These are phyloP conservation scores for Acanthamoeba royreba DNA, from an alignment of 208 protist genomes.

Conservation along the genomic window DNA sequence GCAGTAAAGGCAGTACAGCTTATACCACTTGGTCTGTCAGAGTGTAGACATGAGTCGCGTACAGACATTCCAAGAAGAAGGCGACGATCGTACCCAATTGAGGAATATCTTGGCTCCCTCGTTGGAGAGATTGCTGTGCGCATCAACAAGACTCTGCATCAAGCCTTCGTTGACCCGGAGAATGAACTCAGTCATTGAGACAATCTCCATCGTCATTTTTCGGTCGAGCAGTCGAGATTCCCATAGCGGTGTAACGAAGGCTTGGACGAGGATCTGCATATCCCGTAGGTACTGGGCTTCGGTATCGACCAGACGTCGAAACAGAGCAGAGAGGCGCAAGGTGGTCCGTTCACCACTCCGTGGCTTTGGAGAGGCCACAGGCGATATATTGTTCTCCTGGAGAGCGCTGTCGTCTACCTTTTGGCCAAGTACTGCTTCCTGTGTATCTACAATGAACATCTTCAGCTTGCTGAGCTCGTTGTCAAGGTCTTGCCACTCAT, in stretches of 20 bases:
- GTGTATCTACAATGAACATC: too few relatives aligned
- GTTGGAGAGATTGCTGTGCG: not conserved
- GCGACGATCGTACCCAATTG: not conserved
- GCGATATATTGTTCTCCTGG: too few relatives aligned
- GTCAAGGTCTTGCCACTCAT: too few relatives aligned
- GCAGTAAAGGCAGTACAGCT: slow-evolving; percentile 31
- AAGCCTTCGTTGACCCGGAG: not conserved
- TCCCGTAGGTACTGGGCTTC: not conserved
- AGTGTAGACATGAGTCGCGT: too few relatives aligned
- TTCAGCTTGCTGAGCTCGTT: too few relatives aligned
- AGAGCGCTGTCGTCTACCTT: too few relatives aligned
- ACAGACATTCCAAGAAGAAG: too few relatives aligned
- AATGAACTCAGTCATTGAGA: not conserved
- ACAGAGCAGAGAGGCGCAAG: not conserved
- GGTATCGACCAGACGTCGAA: not conserved
- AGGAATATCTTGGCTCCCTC: not conserved
- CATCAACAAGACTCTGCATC: not conserved
- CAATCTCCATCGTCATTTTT: slow-evolving; percentile 10
- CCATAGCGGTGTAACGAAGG: not conserved
- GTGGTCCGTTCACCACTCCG: not conserved
- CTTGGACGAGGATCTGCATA: not conserved
- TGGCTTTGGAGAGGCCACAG: not conserved
- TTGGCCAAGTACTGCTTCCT: too few relatives aligned
- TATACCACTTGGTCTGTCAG: not conserved
- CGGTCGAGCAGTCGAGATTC: not conserved